Conservation (phyloP, 1,284 basidiomycete species). For the Inonotus obliquus region DNA sequence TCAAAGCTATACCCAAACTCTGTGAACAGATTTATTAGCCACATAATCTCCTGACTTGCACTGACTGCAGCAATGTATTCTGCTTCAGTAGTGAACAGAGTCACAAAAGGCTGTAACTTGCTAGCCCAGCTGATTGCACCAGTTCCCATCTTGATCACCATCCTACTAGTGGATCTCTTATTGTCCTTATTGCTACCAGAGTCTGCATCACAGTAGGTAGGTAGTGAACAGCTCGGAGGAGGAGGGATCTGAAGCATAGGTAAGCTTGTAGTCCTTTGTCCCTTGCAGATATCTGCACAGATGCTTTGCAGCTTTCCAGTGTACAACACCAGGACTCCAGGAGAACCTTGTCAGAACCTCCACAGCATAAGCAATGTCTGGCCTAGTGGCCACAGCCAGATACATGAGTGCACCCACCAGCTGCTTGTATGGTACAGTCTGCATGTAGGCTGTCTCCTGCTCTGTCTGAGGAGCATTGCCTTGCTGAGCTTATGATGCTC, state of each 20-base stretch:
- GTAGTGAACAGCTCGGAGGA: neutral
- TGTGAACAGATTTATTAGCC: constrained; percentile 31
- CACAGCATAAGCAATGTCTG: constrained; percentile 35
- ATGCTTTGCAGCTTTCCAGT: constrained; percentile 22
- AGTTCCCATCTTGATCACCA: constrained; percentile 18
- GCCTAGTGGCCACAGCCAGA: constrained; percentile 28
- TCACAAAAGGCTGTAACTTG: no score
- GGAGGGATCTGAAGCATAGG: constrained; percentile 18
- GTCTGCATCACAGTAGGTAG: constrained; percentile 11
- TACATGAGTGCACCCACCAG: constrained; percentile 27
- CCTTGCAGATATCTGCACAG: no score
- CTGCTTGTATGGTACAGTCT: constrained; percentile 28
- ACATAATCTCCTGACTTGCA: constrained; percentile 30
- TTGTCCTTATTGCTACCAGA: neutral
- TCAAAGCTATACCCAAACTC: constrained; percentile 25
- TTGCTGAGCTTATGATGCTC: constrained; percentile 16
- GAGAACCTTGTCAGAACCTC: constrained; percentile 28
- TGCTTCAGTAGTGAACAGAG: no score
- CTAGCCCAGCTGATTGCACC: no score
- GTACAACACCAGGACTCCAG: constrained; percentile 29
- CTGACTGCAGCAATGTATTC: constrained; percentile 22
- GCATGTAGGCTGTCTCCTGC: constrained; percentile 24
- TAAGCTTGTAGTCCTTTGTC: constrained; percentile 25
- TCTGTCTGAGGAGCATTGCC: constrained; percentile 19
- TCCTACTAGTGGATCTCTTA: constrained; percentile 4